Percentiles rank a stretch among this genome's conserved stretches.
These are phyloP conservation scores for Glycine latifolia DNA, from an alignment of 306 rosid species.

Conservation along the genomic window DNA sequence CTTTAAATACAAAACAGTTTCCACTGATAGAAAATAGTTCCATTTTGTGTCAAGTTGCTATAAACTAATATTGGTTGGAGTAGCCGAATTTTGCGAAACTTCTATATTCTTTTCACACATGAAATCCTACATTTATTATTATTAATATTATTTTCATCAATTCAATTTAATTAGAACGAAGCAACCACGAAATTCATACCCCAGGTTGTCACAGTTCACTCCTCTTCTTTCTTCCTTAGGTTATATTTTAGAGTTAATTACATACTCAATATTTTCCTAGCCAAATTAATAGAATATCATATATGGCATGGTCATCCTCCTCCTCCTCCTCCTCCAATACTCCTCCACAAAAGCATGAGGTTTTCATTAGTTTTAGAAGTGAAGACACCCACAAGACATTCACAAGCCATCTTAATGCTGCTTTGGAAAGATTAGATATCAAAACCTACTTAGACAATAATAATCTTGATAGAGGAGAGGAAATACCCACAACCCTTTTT, in stretches of 20 bases:
- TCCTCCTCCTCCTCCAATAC: neutral
- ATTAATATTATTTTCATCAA: neutral
- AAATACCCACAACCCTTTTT: conserved; percentile 42
- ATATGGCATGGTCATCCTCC: neutral
- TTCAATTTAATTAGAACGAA: neutral
- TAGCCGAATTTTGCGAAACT: neutral
- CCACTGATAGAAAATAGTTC: no score
- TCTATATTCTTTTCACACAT: conserved; percentile 14
- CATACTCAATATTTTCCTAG: neutral
- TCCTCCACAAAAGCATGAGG: conserved; percentile 42
- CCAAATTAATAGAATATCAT: neutral
- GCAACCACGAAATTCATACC: conserved; percentile 23
- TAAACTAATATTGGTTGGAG: no score
- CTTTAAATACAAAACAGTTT: no score
- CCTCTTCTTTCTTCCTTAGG: no score
- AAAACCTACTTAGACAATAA: conserved; percentile 30
- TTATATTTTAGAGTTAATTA: neutral
- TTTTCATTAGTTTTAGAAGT: conserved; percentile 48
- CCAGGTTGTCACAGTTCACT: neutral
- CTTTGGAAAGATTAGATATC: conserved; percentile 44
- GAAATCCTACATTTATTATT: neutral
- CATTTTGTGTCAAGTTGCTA: neutral
- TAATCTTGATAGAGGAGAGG: conserved; percentile 50
- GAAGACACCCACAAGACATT: conserved; percentile 48
- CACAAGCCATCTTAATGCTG: conserved; percentile 54